phyloP scores from a whole-genome alignment of 768 basidiomycete species.

The Pleurotus giganteus region DNA sequence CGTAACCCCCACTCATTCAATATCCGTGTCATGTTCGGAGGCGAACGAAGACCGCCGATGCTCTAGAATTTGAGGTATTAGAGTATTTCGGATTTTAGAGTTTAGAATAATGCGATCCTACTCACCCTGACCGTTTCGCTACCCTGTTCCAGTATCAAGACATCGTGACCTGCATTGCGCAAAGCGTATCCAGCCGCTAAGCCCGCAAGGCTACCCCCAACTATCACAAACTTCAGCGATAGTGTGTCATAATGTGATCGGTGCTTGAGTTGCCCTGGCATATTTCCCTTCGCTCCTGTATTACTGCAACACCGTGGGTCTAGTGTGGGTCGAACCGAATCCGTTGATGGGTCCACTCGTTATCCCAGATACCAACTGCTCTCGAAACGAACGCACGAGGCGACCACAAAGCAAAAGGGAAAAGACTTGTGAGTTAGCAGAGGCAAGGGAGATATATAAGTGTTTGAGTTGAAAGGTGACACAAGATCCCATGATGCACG shows the following conservation, averaged over 20 bases:
- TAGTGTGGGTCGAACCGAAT: too few species aligned
- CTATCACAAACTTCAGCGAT: slow-evolving; percentile 35
- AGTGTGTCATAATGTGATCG: slow-evolving; percentile 1
- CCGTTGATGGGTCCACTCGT: too few species aligned
- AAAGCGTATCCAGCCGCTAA: slow-evolving; percentile 55
- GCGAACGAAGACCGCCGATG: slow-evolving; percentile 25
- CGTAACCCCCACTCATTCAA: slow-evolving; percentile 55
- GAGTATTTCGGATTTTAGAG: neutral
- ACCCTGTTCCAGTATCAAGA: slow-evolving; percentile 53
- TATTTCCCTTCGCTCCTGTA: neutral
- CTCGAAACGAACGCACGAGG: neutral
- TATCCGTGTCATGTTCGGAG: slow-evolving; percentile 58
- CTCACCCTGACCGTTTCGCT: slow-evolving; percentile 41
- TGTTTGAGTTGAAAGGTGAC: neutral
- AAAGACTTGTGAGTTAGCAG: neutral
- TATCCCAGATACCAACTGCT: too few species aligned
- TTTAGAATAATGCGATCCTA: neutral
- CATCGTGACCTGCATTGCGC: slow-evolving; percentile 55
- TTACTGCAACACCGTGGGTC: too few species aligned
- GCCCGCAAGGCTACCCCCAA: slow-evolving; percentile 52
- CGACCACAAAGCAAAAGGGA: neutral
- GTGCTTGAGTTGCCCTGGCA: slow-evolving; percentile 4
- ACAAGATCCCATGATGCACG: slow-evolving; percentile 6
- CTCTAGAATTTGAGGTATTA: neutral
- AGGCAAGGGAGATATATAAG: neutral